A percentile compares a stretch with the other conserved stretches of the same genome.
Evolutionary conservation across 257 asterid species (phyloP).

Genomic region (Perilla frutescens): DNA sequence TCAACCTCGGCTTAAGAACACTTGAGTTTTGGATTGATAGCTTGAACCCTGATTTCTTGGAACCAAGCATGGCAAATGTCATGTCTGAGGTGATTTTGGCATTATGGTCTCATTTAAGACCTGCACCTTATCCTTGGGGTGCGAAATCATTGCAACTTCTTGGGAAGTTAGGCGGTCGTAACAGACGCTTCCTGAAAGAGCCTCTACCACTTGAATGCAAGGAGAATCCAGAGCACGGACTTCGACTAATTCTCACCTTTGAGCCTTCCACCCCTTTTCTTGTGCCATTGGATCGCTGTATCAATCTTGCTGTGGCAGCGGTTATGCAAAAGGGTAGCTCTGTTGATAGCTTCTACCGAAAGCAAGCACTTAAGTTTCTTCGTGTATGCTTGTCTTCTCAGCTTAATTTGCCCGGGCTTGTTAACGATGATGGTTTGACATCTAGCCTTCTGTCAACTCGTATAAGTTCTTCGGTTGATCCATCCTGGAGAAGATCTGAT

Average conservation of each 20-base stretch:
- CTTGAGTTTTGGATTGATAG: conserved; percentile 99
- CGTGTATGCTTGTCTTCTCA: conserved; percentile 97
- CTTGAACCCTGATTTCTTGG: conserved; percentile 97
- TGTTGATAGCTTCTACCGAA: conserved; percentile 82
- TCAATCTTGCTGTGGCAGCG: conserved; percentile 95
- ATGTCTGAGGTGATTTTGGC: conserved; percentile 99
- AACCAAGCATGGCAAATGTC: conserved; percentile 99
- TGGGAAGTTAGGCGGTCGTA: conserved; percentile 98
- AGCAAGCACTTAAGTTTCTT: conserved; percentile 90
- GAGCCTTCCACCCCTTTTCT: conserved; percentile 97
- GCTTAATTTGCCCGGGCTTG: conserved; percentile 93
- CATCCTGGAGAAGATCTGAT: conserved; percentile 89
- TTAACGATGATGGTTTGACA: conserved; percentile 74
- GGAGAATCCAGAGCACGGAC: conserved; percentile 99
- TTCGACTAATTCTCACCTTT: conserved; percentile 92
- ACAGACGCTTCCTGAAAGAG: conserved; percentile 97
- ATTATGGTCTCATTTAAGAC: conserved; percentile 96
- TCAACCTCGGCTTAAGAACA: conserved; percentile 92
- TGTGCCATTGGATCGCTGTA: conserved; percentile 98
- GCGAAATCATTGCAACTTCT: conserved; percentile 93
- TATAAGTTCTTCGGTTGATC: conserved; percentile 83
- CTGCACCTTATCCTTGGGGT: conserved; percentile 98
- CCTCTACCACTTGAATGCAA: conserved; percentile 98
- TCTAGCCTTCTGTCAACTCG: conserved; percentile 69
- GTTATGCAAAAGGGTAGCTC: conserved; percentile 78